A percentile compares a stretch with the other conserved stretches of the same genome.
These are phyloP conservation scores for Termitomyces heimii DNA, from an alignment of 768 basidiomycete genomes.

Conservation along the genomic window DNA sequence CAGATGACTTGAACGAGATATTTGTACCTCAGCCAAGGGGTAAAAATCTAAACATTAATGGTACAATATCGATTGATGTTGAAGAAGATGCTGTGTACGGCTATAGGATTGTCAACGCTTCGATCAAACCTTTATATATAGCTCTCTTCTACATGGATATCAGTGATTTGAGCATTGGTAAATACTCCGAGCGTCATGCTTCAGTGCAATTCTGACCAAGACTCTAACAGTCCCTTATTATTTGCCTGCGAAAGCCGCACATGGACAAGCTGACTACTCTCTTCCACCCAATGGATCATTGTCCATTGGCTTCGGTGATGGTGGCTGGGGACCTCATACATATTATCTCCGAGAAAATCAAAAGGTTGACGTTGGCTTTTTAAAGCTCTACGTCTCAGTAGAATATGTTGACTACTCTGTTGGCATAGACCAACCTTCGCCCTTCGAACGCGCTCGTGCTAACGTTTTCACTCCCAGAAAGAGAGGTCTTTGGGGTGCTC, in stretches of 20 bases:
- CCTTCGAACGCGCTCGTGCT: background rate
- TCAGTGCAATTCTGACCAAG: background rate
- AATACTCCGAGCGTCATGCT: background rate
- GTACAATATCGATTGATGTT: background rate
- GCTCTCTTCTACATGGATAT: slow-evolving; percentile 4
- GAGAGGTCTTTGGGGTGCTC: background rate
- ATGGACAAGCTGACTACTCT: background rate
- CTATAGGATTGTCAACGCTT: background rate
- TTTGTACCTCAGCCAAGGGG: background rate
- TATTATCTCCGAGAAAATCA: background rate
- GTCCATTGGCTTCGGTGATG: background rate
- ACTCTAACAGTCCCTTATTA: background rate
- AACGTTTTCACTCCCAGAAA: background rate
- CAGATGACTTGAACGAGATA: background rate
- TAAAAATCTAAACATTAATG: background rate
- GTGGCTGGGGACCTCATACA: background rate
- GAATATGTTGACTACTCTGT: background rate
- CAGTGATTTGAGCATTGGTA: slow-evolving; percentile 1
- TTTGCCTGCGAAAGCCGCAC: background rate
- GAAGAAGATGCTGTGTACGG: background rate
- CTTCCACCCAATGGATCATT: background rate
- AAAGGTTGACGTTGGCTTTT: slow-evolving; percentile 1
- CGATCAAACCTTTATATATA: background rate
- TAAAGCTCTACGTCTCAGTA: background rate
- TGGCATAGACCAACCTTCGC: background rate